Evolutionary conservation across 2,329 filamentous ascomycete genomes (phyloP), one percentile per base, ranked within the genome.

Genomic region (Dryadomyces quercivorus): DNA sequence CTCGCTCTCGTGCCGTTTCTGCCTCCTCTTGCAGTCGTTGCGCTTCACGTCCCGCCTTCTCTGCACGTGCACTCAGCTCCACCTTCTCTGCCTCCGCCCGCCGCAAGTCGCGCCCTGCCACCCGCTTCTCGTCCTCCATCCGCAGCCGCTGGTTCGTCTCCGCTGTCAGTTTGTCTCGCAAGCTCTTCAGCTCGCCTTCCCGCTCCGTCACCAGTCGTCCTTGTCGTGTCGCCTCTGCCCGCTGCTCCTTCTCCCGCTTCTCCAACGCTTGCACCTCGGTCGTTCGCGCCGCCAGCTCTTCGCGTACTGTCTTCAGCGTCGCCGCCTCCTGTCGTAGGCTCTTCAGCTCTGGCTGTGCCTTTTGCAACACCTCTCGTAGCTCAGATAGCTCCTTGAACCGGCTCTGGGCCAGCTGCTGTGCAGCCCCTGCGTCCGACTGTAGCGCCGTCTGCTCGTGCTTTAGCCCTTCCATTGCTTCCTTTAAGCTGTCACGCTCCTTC

Each of bases 351-450:
- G 89, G 86, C 63, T 96, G 91, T 0, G 86, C 80, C 66, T 93
- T 94, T 60, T 90, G 84, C 34, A 96, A 69, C 2, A 91, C 75
- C 58, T 92, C 86, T 20, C 85, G 80, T 48, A 95, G 72, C 31
- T 95, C 87, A 0, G 84, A 84, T 1, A 96, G 72, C 57, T 97
- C 91, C 67, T 90, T 95, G 73, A 90, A 97, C 34, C 93, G 79
- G 16, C 81, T 85, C 57, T 94, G 85, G 0, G 93, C 89, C 13
- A 97, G 77, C 67, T 94, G 83, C 65, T 96, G 84, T 0, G 91
- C 86, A 2, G 90, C 90, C 2, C 83, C 85, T 3, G 97, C 76
- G 64, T 98, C 92, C 0, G 85, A 88, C 63, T 95, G 84, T 18
- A 96, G 68, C 0, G 79, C 77, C 2, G 80, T 74, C 0, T 84